These are phyloP conservation scores for Heritiera fomes DNA, from an alignment of 345 rosid species.

Conservation along the genomic window DNA sequence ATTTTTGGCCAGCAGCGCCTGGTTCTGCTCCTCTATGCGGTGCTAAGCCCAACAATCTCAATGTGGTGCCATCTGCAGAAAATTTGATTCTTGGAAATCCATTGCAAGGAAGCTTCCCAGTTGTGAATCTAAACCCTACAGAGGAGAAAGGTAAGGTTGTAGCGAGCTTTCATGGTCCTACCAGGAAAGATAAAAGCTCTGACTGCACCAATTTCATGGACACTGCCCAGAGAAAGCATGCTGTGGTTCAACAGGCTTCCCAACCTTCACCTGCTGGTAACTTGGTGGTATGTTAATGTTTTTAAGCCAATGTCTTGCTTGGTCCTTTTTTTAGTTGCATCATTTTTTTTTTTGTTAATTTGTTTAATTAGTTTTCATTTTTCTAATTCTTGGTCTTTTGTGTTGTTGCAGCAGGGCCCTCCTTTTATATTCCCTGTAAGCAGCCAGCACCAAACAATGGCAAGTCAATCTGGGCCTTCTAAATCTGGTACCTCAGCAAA, in stretches of 20 bases:
- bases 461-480: constrained; percentile 35
- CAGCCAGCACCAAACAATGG: constrained; percentile 41
- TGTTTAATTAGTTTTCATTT: background rate
- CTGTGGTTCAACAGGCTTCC: constrained; percentile 30
- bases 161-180: constrained; percentile 21
- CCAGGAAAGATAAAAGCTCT: constrained; percentile 37
- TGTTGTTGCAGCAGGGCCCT: constrained; percentile 44
- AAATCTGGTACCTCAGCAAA: constrained; percentile 31
- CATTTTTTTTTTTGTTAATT: background rate
- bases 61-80: constrained; percentile 22
- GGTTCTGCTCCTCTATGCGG: constrained; percentile 33
- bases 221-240: constrained; percentile 36
- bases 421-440: constrained; percentile 47
- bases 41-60: constrained; percentile 32
- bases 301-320: background rate
- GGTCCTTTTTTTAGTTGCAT: background rate
- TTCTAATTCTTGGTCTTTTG: background rate
- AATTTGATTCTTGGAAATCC: constrained; percentile 29
- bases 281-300: constrained; percentile 42
- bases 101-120: constrained; percentile 34
- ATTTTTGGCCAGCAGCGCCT: constrained; percentile 39
- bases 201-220: constrained; percentile 28
- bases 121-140: constrained; percentile 34
- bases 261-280: constrained; percentile 39
- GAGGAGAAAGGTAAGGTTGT: constrained; percentile 34